Base-by-base conservation (phyloP, 1,284 basidiomycete genomes). In the Bjerkandera adusta region DNA sequence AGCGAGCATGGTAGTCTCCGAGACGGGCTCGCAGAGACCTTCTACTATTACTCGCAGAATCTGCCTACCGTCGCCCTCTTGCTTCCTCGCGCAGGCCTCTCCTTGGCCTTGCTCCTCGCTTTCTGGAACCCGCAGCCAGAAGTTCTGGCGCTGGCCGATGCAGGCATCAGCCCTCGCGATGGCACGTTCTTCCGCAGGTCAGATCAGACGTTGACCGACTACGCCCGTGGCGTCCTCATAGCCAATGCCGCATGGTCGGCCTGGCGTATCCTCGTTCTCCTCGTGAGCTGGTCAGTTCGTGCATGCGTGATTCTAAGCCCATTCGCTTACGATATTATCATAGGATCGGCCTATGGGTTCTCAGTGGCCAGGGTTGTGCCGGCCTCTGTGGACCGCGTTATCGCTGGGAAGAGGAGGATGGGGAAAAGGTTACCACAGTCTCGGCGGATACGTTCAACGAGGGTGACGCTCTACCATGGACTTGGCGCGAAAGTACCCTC, bases 351-450 rank as follows among this genome's bases (percentile, higher is more conserved):
- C 71, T 93, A 15, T 92, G 87, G 86, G 62, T 85, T 49, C 63
- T 85, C 51, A 85, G 81, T 45, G 85, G 84, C 39, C 77, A 89
- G 52, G 77, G 76, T 51, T 89, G 84, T 48, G 87, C 77, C 41
- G 88, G 89, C 20, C 62, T 90, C n/a, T 89, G 86, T 62, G 89
- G 89, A 40, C 89, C 89, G 8, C 78, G 86, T 18, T 79, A 81
- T 59, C 74, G 84, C 52, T 89, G 87, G 89, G 87, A 90, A 60
- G 88, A 90, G 66, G 79, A 83, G 48, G 81, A 82, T 30, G 71
- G 72, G 16, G 83, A 84, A 58, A 71, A 69, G 10, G 60, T 70
- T 4, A 40, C 57, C 41, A 76, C 76, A 5, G 57, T 72, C 13
- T 75, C 76, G 53, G 71, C 67, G 49, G 67, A 68, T 49, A 66